These are phyloP conservation scores for Boeremia lycopersici DNA, from an alignment of 2,329 filamentous ascomycete genomes.

Conservation along the genomic window DNA sequence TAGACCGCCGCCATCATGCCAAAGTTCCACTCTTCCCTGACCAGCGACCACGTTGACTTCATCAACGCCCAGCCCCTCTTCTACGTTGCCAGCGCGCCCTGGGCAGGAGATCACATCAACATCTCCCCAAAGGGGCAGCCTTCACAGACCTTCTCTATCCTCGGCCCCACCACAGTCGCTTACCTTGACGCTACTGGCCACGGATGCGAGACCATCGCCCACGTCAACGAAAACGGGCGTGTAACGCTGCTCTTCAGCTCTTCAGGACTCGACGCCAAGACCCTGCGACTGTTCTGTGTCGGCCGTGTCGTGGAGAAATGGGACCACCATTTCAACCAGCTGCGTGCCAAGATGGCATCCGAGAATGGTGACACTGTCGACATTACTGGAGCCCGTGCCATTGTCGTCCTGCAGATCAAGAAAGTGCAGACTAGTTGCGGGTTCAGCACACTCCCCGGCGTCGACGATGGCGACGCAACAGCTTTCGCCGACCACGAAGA, in stretches of 20 bases:
- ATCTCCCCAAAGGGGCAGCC: slow-evolving; percentile 76
- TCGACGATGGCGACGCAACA: slow-evolving; percentile 22
- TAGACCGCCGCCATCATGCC: slow-evolving; percentile 55
- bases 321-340: slow-evolving; percentile 47
- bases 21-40: slow-evolving; percentile 63
- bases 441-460: slow-evolving; percentile 62
- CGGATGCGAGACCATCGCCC: slow-evolving; percentile 76
- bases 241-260: slow-evolving; percentile 77
- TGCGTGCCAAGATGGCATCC: slow-evolving; percentile 51
- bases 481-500: slow-evolving; percentile 30
- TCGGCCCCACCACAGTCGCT: slow-evolving; percentile 64
- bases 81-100: slow-evolving; percentile 75
- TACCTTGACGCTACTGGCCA: slow-evolving; percentile 79
- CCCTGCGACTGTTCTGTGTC: slow-evolving; percentile 68
- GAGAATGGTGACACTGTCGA: slow-evolving; percentile 35
- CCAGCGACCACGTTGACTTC: slow-evolving; percentile 65
- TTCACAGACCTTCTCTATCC: slow-evolving; percentile 65
- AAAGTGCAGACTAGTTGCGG: slow-evolving; percentile 70
- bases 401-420: slow-evolving; percentile 67
- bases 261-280: slow-evolving; percentile 64
- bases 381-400: slow-evolving; percentile 53
- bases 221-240: slow-evolving; percentile 77
- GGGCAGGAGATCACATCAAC: slow-evolving; percentile 73
- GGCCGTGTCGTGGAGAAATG: slow-evolving; percentile 66
- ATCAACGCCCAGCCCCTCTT: slow-evolving; percentile 72